Conservation (phyloP, 805 yeast genomes). For the Maudiozyma turicensis region DNA sequence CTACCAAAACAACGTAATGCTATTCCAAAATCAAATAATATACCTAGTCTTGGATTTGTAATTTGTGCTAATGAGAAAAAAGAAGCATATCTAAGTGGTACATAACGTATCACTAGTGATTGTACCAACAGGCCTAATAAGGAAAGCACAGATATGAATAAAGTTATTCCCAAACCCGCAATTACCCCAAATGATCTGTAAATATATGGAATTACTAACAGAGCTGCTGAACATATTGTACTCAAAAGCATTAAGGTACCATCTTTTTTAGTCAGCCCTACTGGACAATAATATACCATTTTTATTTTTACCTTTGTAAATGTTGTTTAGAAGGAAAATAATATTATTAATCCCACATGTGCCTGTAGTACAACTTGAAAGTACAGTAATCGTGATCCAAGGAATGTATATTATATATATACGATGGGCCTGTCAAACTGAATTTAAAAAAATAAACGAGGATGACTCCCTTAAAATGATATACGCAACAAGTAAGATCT, state of each 20-base stretch:
- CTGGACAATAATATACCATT: background rate
- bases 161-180: conserved; percentile 13
- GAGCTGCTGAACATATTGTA: conserved; percentile 44
- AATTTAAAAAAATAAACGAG: no score
- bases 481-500: no score
- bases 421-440: no score
- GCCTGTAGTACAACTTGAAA: no score
- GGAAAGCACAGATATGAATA: conserved; percentile 19
- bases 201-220: conserved; percentile 67
- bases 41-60: conserved; percentile 50
- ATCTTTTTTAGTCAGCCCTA: background rate
- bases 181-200: conserved; percentile 31
- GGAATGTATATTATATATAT: no score
- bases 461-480: no score
- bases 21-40: conserved; percentile 55
- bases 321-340: background rate
- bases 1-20: conserved; percentile 64
- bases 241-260: conserved; percentile 9
- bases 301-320: background rate
- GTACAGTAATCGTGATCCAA: no score
- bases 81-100: conserved; percentile 44
- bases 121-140: conserved; percentile 48
- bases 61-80: conserved; percentile 53
- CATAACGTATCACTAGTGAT: conserved; percentile 45
- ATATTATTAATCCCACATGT: no score